Conservation (phyloP, 140 eudicot species). For the Oenanthe javanica region DNA sequence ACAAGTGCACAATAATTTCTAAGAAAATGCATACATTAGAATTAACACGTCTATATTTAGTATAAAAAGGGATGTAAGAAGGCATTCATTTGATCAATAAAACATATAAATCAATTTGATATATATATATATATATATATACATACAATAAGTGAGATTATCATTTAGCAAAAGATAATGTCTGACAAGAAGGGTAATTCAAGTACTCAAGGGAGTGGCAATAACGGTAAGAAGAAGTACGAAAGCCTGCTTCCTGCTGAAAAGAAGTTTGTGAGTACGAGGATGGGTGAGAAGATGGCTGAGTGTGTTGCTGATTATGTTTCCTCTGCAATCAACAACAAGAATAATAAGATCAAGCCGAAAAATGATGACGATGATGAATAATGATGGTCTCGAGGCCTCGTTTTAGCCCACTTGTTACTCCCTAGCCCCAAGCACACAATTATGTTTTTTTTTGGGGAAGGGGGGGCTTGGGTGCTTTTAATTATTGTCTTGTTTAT, state of each 20-base stretch:
- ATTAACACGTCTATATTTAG: neutral
- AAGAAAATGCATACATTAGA: neutral
- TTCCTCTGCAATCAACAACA: neutral
- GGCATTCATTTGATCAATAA: neutral
- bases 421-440: neutral
- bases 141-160: neutral
- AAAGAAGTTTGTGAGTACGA: neutral
- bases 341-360: neutral
- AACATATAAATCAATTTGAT: neutral
- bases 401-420: too few species aligned
- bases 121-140: neutral
- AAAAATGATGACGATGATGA: neutral
- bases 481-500: neutral
- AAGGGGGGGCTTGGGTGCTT: neutral
- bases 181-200: neutral
- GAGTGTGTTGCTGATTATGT: neutral
- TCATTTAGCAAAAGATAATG: neutral
- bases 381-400: neutral
- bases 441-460: neutral
- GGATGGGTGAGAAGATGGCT: neutral
- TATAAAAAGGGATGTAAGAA: neutral
- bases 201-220: neutral
- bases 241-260: neutral
- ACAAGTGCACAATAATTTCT: neutral
- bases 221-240: neutral